phyloP scores from a whole-genome alignment of 2,329 filamentous ascomycete genomes.

The Penicillium sp. region DNA sequence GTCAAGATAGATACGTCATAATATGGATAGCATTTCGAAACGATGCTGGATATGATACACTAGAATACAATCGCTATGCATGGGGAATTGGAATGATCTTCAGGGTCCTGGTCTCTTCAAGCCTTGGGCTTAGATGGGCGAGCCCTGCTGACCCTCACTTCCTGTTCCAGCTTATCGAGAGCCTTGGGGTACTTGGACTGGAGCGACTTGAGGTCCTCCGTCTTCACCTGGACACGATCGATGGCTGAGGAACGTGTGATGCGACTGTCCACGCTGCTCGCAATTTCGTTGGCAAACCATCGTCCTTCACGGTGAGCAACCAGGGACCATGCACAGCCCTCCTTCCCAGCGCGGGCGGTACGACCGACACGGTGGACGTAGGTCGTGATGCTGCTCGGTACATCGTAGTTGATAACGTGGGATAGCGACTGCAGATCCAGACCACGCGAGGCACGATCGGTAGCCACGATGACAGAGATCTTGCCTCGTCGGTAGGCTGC shows the following conservation, averaged over 20 bases:
- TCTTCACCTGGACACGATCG: constrained; percentile 36
- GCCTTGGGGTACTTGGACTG: constrained; percentile 39
- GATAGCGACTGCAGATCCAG: constrained; percentile 79
- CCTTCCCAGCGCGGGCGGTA: constrained; percentile 78
- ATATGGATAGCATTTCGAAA: not conserved
- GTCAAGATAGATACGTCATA: not conserved
- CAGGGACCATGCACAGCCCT: constrained; percentile 83
- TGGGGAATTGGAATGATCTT: not conserved
- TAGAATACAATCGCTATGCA: constrained; percentile 16
- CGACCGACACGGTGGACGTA: constrained; percentile 93
- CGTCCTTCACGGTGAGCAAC: constrained; percentile 80
- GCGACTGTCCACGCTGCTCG: constrained; percentile 48
- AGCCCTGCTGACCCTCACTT: constrained; percentile 33
- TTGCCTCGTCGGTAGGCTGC: constrained; percentile 66
- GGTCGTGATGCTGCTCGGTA: constrained; percentile 76
- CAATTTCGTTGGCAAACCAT: constrained; percentile 91
- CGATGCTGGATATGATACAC: constrained; percentile 9
- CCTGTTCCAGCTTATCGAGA: constrained; percentile 41
- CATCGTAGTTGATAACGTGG: constrained; percentile 92
- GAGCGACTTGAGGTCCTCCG: constrained; percentile 32
- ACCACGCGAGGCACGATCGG: constrained; percentile 90
- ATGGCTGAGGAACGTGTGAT: constrained; percentile 36
- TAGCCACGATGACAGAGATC: constrained; percentile 79
- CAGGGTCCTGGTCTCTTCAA: not conserved
- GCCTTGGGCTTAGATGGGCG: constrained; percentile 1